These are phyloP conservation scores for Arthrobotrys entomopaga DNA, from an alignment of 2,329 filamentous ascomycete species.

Conservation along the genomic window DNA sequence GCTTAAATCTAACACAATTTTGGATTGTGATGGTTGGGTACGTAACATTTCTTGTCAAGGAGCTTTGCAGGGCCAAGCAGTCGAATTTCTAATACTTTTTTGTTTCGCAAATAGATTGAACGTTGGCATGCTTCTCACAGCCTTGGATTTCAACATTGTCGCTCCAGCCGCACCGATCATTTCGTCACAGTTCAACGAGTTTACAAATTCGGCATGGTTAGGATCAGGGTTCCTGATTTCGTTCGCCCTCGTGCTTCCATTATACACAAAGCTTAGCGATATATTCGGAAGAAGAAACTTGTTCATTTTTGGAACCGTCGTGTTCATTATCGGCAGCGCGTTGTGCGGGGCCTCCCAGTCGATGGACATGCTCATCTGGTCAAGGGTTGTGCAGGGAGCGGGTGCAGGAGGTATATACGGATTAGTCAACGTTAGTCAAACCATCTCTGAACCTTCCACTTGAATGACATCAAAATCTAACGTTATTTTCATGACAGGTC, in stretches of 20 bases:
- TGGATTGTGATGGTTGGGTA: slow-evolving; percentile 43
- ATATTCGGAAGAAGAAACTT: slow-evolving; percentile 61
- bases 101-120: slow-evolving; percentile 57
- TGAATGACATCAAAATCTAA: slow-evolving; percentile 66
- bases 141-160: slow-evolving; percentile 69
- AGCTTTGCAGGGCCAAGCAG: too few relatives aligned
- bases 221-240: slow-evolving; percentile 62
- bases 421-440: slow-evolving; percentile 19
- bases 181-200: slow-evolving; percentile 65
- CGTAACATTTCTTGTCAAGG: neutral
- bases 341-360: slow-evolving; percentile 67
- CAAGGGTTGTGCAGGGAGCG: slow-evolving; percentile 28
- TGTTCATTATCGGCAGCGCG: slow-evolving; percentile 63
- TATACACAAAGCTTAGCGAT: slow-evolving; percentile 63
- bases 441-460: slow-evolving; percentile 64
- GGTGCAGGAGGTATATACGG: slow-evolving; percentile 34
- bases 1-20: slow-evolving; percentile 26
- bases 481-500: slow-evolving; percentile 66
- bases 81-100: neutral
- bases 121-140: slow-evolving; percentile 69
- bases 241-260: slow-evolving; percentile 61
- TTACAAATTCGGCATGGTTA: slow-evolving; percentile 62
- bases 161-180: slow-evolving; percentile 68
- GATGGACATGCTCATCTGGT: slow-evolving; percentile 65
- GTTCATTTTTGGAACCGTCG: slow-evolving; percentile 29